Conservation (phyloP, 805 yeast species). For the Starmerella floricola region DNA sequence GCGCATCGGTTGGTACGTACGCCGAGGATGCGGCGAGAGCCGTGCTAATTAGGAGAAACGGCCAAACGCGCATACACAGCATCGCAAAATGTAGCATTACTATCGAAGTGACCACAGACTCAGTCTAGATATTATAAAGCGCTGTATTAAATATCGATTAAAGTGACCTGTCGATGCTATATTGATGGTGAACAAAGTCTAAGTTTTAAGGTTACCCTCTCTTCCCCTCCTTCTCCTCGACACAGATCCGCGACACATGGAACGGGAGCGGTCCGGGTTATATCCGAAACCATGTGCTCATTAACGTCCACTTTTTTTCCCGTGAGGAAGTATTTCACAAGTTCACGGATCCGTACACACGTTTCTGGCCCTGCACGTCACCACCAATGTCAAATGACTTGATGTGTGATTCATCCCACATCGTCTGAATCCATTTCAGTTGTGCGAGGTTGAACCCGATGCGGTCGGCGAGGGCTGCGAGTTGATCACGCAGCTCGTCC, state of each 20-base stretch:
- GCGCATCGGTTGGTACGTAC: conserved; percentile 6
- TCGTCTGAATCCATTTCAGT: conserved; percentile 54
- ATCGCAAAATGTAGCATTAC: too few relatives aligned
- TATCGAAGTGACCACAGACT: too few relatives aligned
- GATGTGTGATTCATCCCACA: conserved; percentile 63
- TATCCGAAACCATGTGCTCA: too few relatives aligned
- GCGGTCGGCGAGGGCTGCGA: conserved; percentile 41
- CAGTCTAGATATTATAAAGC: too few relatives aligned
- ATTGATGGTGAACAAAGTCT: background rate
- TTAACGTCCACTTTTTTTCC: too few relatives aligned
- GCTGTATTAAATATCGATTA: too few relatives aligned
- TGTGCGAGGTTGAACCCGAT: conserved; percentile 83
- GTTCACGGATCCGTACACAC: conserved; percentile 6
- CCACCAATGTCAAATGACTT: conserved; percentile 1
- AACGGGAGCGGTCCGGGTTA: too few relatives aligned
- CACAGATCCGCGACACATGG: too few relatives aligned
- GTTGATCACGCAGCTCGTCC: conserved; percentile 43
- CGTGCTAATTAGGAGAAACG: background rate
- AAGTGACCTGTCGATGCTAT: background rate
- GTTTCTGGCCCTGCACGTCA: background rate
- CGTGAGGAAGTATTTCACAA: too few relatives aligned
- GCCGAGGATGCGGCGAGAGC: background rate
- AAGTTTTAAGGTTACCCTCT: background rate
- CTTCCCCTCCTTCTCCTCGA: too few relatives aligned
- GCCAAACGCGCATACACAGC: background rate